Percentiles rank a stretch among this genome's conserved stretches.
These are phyloP conservation scores for Musa beccarii DNA, from an alignment of 176 grass and related monocot species.

Conservation along the genomic window DNA sequence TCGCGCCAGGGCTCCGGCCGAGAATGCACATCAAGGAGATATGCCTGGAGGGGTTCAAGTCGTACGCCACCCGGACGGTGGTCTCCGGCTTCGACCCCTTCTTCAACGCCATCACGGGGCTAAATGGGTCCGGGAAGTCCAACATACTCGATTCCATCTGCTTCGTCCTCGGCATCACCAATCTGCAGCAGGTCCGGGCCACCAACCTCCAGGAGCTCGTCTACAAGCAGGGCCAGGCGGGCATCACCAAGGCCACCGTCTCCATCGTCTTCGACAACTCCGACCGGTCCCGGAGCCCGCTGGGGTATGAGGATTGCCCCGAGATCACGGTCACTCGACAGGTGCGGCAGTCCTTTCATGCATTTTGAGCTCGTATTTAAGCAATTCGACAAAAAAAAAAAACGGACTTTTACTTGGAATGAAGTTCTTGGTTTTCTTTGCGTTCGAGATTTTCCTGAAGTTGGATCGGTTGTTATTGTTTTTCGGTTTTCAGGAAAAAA, in stretches of 20 bases:
- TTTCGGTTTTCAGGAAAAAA: too few species aligned
- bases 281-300: slow-evolving; percentile 61
- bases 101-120: slow-evolving; percentile 97
- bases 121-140: slow-evolving; percentile 92
- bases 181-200: slow-evolving; percentile 76
- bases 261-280: slow-evolving; percentile 93
- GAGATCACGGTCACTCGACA: slow-evolving; percentile 96
- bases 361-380: neutral
- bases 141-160: slow-evolving; percentile 99
- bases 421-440: too few species aligned
- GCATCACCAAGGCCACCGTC: slow-evolving; percentile 88
- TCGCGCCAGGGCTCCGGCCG: neutral
- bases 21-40: slow-evolving; percentile 95
- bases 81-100: slow-evolving; percentile 81
- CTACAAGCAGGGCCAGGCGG: slow-evolving; percentile 98
- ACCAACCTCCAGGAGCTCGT: slow-evolving; percentile 88
- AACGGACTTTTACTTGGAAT: neutral
- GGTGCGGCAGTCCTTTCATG: slow-evolving; percentile 19
- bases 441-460: too few species aligned
- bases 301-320: slow-evolving; percentile 73
- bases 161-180: slow-evolving; percentile 93
- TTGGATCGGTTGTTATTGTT: too few species aligned
- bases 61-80: slow-evolving; percentile 84
- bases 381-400: neutral
- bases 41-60: slow-evolving; percentile 91